Evolutionary conservation across 352 stramenopile species (phyloP), one percentile per base, ranked within the genome.

Genomic region (Globisporangium spinosum): DNA sequence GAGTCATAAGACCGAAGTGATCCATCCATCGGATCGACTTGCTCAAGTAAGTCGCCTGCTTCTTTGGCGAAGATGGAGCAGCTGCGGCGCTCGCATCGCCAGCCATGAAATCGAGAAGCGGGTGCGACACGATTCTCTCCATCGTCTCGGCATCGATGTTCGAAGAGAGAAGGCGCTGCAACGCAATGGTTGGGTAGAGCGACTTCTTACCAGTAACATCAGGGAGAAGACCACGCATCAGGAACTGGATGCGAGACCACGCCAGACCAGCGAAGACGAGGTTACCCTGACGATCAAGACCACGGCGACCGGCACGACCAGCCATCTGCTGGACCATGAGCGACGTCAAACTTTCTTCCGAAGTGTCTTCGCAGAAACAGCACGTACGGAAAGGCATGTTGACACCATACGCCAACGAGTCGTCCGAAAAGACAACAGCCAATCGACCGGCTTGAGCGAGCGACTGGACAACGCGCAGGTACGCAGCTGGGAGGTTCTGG

Each of bases 311-410:
- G 35, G 97, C 97, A 78, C 97, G 94, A 76, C 97, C 97, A 80
- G 97, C 95, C 97, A 99, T 99, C 80, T 99, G 97, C 79, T 99
- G 97, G 17, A 98, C 97, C 90, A 99, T 98, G 10, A 99, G 80
- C 61, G 97, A 98, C 1, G 96, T 99, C 67, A 99, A 77, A 43
- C 87, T 80, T 34, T 97, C 83, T 49, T 91, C 73, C 40, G 96
- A 90, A 72, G 98, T 98, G 77, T 99, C 97, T 83, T 98, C 97
- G 74, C 96, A 99, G 79, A 99, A 99, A 62, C 98, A 91, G 74
- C 96, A 98, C 27, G 96, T 98, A 70, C 97, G 93, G 94, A 99
- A 99, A 34, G 97, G 97, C 97, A 99, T 99, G 87, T 99, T 99
- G 0, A 99, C 97, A 81, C 97, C 97, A 75, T 99, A 99, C 7